Percentiles rank a stretch among this genome's conserved stretches.
Evolutionary conservation across 1,284 basidiomycete species (phyloP).

Genomic region (Vanrija humicola): DNA sequence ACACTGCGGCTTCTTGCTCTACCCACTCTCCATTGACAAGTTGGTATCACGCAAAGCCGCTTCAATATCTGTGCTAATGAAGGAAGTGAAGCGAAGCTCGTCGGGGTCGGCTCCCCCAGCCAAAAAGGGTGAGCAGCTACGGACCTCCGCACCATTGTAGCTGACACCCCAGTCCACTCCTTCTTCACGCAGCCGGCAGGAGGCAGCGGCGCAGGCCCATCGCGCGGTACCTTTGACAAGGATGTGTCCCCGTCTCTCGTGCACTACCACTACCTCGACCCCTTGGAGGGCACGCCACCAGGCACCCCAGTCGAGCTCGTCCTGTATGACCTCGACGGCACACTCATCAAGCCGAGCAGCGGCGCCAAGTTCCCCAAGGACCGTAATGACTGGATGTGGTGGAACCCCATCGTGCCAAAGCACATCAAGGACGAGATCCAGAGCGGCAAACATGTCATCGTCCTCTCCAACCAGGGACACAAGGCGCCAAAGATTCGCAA

Average conservation of each 20-base stretch:
- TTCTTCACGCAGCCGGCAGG: slow-evolving; percentile 11
- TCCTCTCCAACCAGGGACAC: slow-evolving; percentile 74
- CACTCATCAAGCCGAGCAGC: slow-evolving; percentile 65
- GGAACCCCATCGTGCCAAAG: slow-evolving; percentile 62
- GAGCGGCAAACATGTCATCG: slow-evolving; percentile 69
- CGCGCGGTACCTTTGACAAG: slow-evolving; percentile 8
- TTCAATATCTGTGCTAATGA: not conserved
- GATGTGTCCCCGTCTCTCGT: slow-evolving; percentile 34
- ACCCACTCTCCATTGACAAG: no score
- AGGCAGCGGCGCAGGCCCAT: not conserved
- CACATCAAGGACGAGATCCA: slow-evolving; percentile 61
- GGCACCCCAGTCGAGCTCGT: slow-evolving; percentile 57
- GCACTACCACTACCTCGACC: slow-evolving; percentile 43
- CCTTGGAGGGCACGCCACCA: slow-evolving; percentile 20
- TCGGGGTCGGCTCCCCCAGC: slow-evolving; percentile 3
- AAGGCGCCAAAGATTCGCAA: slow-evolving; percentile 48
- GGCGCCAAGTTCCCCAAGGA: slow-evolving; percentile 53
- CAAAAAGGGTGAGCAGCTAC: slow-evolving; percentile 13
- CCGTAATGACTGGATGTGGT: slow-evolving; percentile 68
- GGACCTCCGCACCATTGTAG: no score
- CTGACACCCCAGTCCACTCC: slow-evolving; percentile 7
- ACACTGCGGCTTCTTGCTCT: no score
- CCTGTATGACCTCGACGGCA: slow-evolving; percentile 83
- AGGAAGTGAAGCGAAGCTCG: not conserved
- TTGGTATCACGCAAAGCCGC: not conserved